A percentile compares a stretch with the other conserved stretches of the same genome.
Conservation (phyloP, 169 alveolate species). For the Toxoplasma gondii region DNA sequence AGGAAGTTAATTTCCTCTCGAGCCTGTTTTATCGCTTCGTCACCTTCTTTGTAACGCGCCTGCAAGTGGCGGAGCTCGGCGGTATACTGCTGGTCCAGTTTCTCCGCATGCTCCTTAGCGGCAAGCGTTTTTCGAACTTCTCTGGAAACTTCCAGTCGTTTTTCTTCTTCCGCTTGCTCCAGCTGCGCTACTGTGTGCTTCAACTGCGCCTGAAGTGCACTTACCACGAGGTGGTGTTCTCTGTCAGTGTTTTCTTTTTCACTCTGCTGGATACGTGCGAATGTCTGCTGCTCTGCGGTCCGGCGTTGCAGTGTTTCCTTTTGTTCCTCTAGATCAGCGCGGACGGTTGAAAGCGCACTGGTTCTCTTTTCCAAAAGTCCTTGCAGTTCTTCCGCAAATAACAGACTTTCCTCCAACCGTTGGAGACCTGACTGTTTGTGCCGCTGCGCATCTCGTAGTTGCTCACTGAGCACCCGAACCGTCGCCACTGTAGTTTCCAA, state of each 20-base stretch:
- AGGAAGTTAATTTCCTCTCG: not conserved
- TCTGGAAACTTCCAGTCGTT: not conserved
- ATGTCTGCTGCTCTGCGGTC: not conserved
- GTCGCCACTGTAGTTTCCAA: not conserved
- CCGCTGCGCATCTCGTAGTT: not conserved
- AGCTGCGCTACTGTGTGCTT: not conserved
- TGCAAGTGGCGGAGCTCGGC: not conserved
- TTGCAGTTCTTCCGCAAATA: not conserved
- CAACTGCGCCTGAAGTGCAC: not conserved
- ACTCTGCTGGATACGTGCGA: not conserved
- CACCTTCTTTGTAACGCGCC: not conserved
- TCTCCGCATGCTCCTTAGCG: not conserved
- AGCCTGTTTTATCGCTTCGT: slow-evolving; percentile 22
- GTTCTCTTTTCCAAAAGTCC: not conserved
- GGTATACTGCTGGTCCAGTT: slow-evolving; percentile 21
- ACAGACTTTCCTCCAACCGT: not conserved
- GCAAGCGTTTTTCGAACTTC: not conserved
- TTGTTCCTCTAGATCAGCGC: not conserved
- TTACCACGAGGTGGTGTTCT: not conserved
- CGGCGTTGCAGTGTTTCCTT: not conserved
- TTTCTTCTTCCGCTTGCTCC: slow-evolving; percentile 14
- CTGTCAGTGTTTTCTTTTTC: not conserved
- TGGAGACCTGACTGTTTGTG: not conserved
- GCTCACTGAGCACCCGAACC: not conserved
- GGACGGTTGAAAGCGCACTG: not conserved